A percentile compares a stretch with the other conserved stretches of the same genome.
These are phyloP conservation scores for Helichrysum umbraculigerum DNA, from an alignment of 129 eudicot species.

Conservation along the genomic window DNA sequence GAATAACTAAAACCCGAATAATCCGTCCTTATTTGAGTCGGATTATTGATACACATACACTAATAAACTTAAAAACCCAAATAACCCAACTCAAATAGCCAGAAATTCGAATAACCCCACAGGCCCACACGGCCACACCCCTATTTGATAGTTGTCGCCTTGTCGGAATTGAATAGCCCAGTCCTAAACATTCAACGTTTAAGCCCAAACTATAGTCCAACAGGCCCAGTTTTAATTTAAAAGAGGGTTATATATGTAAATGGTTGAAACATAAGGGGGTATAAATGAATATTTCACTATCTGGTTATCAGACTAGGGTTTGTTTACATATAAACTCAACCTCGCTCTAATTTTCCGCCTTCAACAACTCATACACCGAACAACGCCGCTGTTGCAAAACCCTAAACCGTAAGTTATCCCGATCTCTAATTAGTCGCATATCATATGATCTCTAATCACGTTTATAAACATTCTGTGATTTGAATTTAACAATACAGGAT, in stretches of 20 bases:
- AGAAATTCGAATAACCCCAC: too few species aligned
- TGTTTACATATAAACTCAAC: constrained; percentile 17
- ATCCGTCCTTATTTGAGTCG: too few species aligned
- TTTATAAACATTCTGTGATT: not conserved
- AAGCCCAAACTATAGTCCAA: not conserved
- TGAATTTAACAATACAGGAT: constrained; percentile 3
- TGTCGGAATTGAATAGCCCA: too few species aligned
- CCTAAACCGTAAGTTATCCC: not conserved
- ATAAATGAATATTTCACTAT: not conserved
- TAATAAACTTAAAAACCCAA: too few species aligned
- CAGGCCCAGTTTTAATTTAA: not conserved
- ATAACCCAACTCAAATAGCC: too few species aligned
- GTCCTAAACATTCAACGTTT: not conserved
- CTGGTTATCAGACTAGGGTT: constrained; percentile 23
- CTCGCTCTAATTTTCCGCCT: constrained; percentile 14
- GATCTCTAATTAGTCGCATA: too few species aligned
- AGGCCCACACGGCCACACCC: too few species aligned
- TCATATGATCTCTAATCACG: not conserved
- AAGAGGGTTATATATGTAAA: not conserved
- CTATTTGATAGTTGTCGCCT: too few species aligned
- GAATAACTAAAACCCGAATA: too few species aligned
- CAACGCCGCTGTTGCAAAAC: constrained; percentile 29
- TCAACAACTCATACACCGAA: constrained; percentile 9
- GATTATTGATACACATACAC: too few species aligned
- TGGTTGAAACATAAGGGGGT: not conserved